phyloP scores from a whole-genome alignment of 352 stramenopile genomes.

The Globisporangium viniferum region DNA sequence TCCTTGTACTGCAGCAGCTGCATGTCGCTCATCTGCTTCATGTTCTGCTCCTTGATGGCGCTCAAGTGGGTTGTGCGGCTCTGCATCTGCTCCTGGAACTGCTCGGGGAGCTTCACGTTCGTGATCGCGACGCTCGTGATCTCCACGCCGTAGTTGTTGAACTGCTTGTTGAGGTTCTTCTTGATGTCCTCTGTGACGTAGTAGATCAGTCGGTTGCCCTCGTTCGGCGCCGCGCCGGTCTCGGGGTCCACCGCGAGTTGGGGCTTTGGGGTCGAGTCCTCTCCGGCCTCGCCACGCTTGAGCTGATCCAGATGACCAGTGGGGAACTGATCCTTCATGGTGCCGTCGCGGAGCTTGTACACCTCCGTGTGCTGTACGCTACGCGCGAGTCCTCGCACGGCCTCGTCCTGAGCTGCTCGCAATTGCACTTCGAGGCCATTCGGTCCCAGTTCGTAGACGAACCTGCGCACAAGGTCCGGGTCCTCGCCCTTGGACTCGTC shows the following conservation, averaged over 20 bases:
- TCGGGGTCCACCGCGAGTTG: no score
- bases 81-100: constrained; percentile 66
- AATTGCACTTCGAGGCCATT: constrained; percentile 86
- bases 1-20: constrained; percentile 62
- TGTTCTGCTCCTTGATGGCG: constrained; percentile 70
- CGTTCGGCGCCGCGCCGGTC: no score
- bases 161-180: constrained; percentile 60
- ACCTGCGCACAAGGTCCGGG: constrained; percentile 77
- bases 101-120: constrained; percentile 53
- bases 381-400: constrained; percentile 73
- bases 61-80: constrained; percentile 63
- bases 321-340: constrained; percentile 61
- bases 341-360: constrained; percentile 78
- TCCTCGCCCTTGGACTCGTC: constrained; percentile 81
- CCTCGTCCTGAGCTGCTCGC: constrained; percentile 77
- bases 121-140: constrained; percentile 69
- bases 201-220: constrained; percentile 22
- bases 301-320: constrained; percentile 23
- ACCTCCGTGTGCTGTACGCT: constrained; percentile 88
- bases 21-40: constrained; percentile 81
- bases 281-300: no score
- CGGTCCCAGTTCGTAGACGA: constrained; percentile 86
- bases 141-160: constrained; percentile 69
- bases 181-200: constrained; percentile 69
- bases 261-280: no score